Evolutionary conservation across 768 basidiomycete species (phyloP), one percentile per base, ranked within the genome.

Genomic region (Russula brevipes): DNA sequence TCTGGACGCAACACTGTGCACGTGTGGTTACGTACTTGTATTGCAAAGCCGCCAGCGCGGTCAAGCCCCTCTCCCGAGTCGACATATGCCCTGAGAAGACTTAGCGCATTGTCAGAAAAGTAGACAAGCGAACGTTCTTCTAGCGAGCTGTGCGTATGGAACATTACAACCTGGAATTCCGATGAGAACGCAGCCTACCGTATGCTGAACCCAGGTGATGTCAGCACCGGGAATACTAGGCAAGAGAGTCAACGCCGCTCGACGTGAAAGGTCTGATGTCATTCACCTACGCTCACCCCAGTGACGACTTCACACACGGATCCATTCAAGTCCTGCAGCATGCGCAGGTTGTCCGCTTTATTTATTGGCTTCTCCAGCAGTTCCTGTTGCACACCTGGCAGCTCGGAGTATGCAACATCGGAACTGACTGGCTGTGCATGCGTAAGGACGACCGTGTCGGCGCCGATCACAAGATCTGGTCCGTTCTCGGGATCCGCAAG

Each of bases 401-500:
- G 74, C 12, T 85, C 76, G 11, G 83, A 81, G 55, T 82, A 84
- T 9, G 84, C 80, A 1, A 74, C 74, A 57, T 82, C 80, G 11
- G 86, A 81, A 2, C 83, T 82, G 47, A 82, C 75, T 0, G 88
- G 85, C 55, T 83, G 79, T 0, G 82, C 80, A 68, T 89, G 89
- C 4, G 87, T 88, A 46, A 99, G 77, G n/a, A 98, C 94, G 14
- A 99, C 86, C 0, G 97, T 98, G 73, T 99, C 97, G 66, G 96
- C 97, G 39, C 82, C 84, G 61, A 92, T 91, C 38, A 94, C 90
- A 14, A 94, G 79, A 73, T 91, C 89, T 0, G 90, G 87, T 0
- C 85, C 77, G 68, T 91, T 83, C 5, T 88, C 86, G 1, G 85
- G 82, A 57, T 86, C 74, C 41, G 82, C 75, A 33, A 61, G 70